Evolutionary conservation across 192 early-diverging fungal species (phyloP), one percentile per base, ranked within the genome.

Genomic region (Geranomyces variabilis): DNA sequence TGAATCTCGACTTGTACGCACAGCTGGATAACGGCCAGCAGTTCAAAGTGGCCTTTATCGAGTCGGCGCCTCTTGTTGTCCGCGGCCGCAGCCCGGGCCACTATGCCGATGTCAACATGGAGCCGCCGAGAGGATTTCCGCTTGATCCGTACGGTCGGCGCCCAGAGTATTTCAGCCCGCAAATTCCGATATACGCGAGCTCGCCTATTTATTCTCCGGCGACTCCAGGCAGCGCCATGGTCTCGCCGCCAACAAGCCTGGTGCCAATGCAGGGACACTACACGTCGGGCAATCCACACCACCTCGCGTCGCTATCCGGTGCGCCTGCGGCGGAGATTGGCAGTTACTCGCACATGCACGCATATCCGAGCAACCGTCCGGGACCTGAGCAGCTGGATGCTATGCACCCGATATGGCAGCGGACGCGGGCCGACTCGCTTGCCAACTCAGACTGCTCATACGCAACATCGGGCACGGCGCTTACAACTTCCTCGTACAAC

Each of bases 81-180:
- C 90, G 96, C 58, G 96, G 96, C n/a, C 90, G 95, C 28, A 90
- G 90, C 26, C 96, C 96, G 5, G 92, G 95, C 14, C 96, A 98
- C 64, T 98, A 98, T 59, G 65, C 66, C 26, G 80, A 75, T 41
- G 73, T 60, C 2, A 72, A 64, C 51, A 45, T 72, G 46, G 70
- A 72, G 24, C 61, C 61, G 29, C 61, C 64, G 41, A 36, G 70
- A 30, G 48, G 64, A 5, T 72, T 72, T 47, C 70, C 70, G 6
- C 19, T 72, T 8, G 70, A 64, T 44, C 7, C 46, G 6, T 72
- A 49, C 34, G 61, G 47, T 31, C 59, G 70, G 8, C 70, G 70
- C 12, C 26, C 69, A 10, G 70, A 72, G 5, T 61, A 43, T 15
- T 70, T 60, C 41, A 56, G 56, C 15, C 24, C 68, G 68, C 56